Evolutionary conservation across 1,139 yeast genomes (phyloP), one percentile per base, ranked within the genome.

Genomic region (Zygoascus hellenicus): DNA sequence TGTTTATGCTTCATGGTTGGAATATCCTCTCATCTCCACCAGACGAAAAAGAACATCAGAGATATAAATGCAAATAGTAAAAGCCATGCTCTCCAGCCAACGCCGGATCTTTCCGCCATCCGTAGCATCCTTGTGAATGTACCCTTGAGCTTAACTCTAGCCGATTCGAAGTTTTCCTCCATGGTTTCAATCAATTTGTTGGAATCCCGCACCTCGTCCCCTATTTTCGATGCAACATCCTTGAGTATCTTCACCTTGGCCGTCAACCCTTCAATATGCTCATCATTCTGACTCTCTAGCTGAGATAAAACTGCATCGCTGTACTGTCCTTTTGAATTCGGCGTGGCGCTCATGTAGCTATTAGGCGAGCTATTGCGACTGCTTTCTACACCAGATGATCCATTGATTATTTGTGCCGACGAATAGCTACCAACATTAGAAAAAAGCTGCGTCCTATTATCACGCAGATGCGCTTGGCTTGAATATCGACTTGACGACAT

Each of bases 71-170:
- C 67, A 63, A 87, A 83, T 51, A 89, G 80, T 11, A 71, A 62
- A 36, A 84, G 67, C 97, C 97, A 89, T 60, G 80, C 77, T 57
- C 79, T 77, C 80, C 94, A 80, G 51, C 86, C 75, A 40, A 88
- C 81, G 3, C 95, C 94, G 3, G 95, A 86, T 54, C 78, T 73
- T 61, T 83, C 80, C 48, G 95, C 90, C 90, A 89, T 86, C 9
- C 76, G 69, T 62, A 84, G 73, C 95, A 88, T 85, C 50, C 78
- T 74, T 54, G 73, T 77, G 65, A 79, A 83, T 1, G 95, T 87
- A 54, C 75, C 77, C 57, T 81, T 83, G 42, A 81, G 69, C 49
- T 68, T 67, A 2, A 65, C 59, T n/a, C 76, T 59, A 1, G 80
- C 74, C 43, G 60, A 61, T 40, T 72, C 77, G 57, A 77, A 77